Evolutionary conservation across 2,329 filamentous ascomycete species (phyloP).

Genomic region (Ophiostoma sp.): DNA sequence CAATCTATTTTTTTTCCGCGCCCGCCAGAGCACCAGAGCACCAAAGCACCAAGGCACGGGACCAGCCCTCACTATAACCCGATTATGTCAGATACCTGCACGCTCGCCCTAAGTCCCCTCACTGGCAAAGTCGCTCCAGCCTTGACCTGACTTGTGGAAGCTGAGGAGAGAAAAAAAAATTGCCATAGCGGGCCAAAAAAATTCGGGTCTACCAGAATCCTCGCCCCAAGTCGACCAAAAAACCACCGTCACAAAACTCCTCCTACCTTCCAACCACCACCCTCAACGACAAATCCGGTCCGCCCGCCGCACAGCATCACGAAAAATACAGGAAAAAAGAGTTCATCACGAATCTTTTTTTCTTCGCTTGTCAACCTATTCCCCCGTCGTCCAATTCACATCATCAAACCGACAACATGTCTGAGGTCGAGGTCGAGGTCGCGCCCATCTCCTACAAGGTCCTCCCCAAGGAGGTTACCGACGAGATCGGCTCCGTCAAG

Average conservation of each 20-base stretch:
- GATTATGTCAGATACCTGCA: constrained; percentile 7
- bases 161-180: constrained; percentile 4
- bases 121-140: too few relatives aligned
- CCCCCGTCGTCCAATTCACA: constrained; percentile 27
- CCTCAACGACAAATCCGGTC: constrained; percentile 19
- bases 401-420: constrained; percentile 56
- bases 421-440: constrained; percentile 95
- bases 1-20: constrained; percentile 27
- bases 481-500: constrained; percentile 88
- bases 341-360: constrained; percentile 18
- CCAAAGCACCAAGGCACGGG: too few relatives aligned
- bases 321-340: constrained; percentile 18
- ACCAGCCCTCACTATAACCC: not conserved
- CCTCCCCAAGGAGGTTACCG: constrained; percentile 87
- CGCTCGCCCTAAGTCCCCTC: not conserved
- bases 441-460: constrained; percentile 68
- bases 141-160: too few relatives aligned
- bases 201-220: constrained; percentile 17
- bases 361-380: constrained; percentile 15
- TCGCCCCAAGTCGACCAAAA: not conserved
- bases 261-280: constrained; percentile 13
- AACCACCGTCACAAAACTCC: constrained; percentile 18
- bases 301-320: constrained; percentile 17
- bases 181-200: constrained; percentile 23
- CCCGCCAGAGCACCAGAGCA: constrained; percentile 4